Base-by-base conservation (phyloP, 1,284 basidiomycete species). In the Neolentinus lepideus region DNA sequence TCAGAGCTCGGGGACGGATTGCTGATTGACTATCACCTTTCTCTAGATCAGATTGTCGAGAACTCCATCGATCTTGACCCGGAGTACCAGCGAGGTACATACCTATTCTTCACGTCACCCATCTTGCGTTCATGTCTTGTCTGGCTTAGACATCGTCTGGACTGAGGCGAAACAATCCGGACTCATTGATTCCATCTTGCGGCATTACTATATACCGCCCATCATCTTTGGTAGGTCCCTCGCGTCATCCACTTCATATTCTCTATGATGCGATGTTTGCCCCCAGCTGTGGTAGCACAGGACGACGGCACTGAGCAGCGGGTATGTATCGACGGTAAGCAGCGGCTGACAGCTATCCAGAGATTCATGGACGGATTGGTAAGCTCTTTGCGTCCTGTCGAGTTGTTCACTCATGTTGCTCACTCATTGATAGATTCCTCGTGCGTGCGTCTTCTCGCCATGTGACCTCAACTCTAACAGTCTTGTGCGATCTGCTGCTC, bases 261-360 rank as follows among this genome's bases (percentile, higher is more conserved):
- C 24, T 21, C 43, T 43, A 33, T 46, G 51, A 14, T 22, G 64
- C 61, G 56, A 25, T 66, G 69, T 33, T 64, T 56, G 16, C 57
- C 60, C 53, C 3, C 33, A 73, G 71, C 69, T 14, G 68, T 71
- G 10, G 62, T 63, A n/a, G 60, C 61, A 12, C 21, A 68, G 21
- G 78, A 83, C 0, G 85, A 88, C 61, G 88, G 87, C 0, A 70
- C 75, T 0, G 85, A 89, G 61, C 72, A 67, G 0, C 78, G 79
- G 59, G 80, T 81, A 0, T 90, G 86, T 59, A 88, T 90, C n/a
- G 88, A 90, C 62, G 88, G 88, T 8, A 90, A 90, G 65, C 88
- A 90, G 63, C 72, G 88, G 21, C 64, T 90, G 57, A 90, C 88
- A 0, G 87, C 85, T 0, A 83, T 90, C 48, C 76, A 81, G 43